These are phyloP conservation scores for Huntiella moniliformis DNA, from an alignment of 2,329 filamentous ascomycete genomes.

Conservation along the genomic window DNA sequence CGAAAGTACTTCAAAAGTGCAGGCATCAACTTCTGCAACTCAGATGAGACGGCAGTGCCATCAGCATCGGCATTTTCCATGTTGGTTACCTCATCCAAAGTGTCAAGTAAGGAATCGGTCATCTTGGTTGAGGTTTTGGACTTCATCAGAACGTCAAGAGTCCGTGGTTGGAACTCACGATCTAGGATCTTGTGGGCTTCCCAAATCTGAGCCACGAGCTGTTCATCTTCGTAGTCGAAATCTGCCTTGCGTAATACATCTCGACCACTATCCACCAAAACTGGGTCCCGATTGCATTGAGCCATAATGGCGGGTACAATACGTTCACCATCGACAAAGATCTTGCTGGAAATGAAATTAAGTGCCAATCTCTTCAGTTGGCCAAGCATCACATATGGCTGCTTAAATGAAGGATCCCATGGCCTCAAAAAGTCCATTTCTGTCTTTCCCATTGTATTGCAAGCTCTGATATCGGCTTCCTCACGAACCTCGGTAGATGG, in stretches of 20 bases:
- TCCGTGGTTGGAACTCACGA: conserved; percentile 56
- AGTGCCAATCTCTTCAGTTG: conserved; percentile 39
- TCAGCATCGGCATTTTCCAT: not conserved
- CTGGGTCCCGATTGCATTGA: conserved; percentile 62
- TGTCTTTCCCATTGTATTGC: conserved; percentile 29
- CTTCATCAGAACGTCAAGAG: conserved; percentile 57
- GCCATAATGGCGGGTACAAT: conserved; percentile 73
- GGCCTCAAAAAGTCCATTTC: conserved; percentile 53
- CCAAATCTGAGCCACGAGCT: conserved; percentile 48
- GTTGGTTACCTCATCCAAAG: conserved; percentile 32
- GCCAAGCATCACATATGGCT: conserved; percentile 15
- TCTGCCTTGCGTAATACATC: conserved; percentile 69
- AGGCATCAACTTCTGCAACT: conserved; percentile 60
- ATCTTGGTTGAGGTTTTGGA: conserved; percentile 57
- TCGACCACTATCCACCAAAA: conserved; percentile 68
- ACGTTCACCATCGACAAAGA: conserved; percentile 67
- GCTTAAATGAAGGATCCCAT: conserved; percentile 27
- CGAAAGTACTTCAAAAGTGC: conserved; percentile 75
- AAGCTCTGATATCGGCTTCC: not conserved
- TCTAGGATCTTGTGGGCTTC: conserved; percentile 53
- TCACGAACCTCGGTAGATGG: conserved; percentile 9
- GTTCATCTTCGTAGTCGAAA: conserved; percentile 51
- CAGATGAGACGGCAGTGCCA: not conserved
- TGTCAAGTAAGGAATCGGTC: conserved; percentile 22
- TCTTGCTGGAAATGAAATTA: conserved; percentile 61